Percentiles rank a stretch among this genome's conserved stretches.
These are phyloP conservation scores for Didymella lethalis DNA, from an alignment of 2,329 filamentous ascomycete species.

Conservation along the genomic window DNA sequence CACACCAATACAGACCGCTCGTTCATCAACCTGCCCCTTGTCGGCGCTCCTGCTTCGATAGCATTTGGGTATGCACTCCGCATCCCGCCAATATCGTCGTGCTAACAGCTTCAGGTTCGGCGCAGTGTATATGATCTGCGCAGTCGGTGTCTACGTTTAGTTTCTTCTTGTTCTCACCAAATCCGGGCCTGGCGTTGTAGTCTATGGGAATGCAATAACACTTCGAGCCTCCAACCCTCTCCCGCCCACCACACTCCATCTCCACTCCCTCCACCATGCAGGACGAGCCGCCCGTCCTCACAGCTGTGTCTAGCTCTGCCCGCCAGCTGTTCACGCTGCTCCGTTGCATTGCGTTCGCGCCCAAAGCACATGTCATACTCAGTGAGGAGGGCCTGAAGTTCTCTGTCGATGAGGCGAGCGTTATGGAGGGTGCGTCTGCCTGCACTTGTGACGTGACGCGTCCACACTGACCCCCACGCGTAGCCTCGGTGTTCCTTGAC, in stretches of 20 bases:
- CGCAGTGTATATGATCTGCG: conserved; percentile 98
- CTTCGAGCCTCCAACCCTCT: conserved; percentile 22
- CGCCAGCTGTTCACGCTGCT: conserved; percentile 74
- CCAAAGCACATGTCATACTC: conserved; percentile 75
- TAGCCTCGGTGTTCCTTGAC: conserved; percentile 82
- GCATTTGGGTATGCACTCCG: conserved; percentile 78
- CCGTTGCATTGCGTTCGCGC: conserved; percentile 67
- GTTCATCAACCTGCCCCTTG: conserved; percentile 74
- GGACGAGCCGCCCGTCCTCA: conserved; percentile 66
- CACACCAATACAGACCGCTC: conserved; percentile 83
- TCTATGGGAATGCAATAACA: conserved; percentile 52
- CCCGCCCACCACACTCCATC: conserved; percentile 21
- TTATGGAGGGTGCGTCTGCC: conserved; percentile 77
- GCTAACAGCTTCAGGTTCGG: conserved; percentile 71
- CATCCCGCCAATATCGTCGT: neutral
- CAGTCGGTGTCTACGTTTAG: conserved; percentile 97
- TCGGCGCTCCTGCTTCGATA: conserved; percentile 86
- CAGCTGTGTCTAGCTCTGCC: conserved; percentile 78
- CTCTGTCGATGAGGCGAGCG: conserved; percentile 83
- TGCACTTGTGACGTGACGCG: conserved; percentile 10
- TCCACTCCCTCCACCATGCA: conserved; percentile 42
- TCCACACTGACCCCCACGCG: conserved; percentile 16
- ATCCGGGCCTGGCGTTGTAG: conserved; percentile 45
- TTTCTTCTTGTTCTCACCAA: conserved; percentile 8
- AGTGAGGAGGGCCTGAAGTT: conserved; percentile 86